Evolutionary conservation across 768 basidiomycete genomes (phyloP).

Genomic region (Russula griseocarnosa): DNA sequence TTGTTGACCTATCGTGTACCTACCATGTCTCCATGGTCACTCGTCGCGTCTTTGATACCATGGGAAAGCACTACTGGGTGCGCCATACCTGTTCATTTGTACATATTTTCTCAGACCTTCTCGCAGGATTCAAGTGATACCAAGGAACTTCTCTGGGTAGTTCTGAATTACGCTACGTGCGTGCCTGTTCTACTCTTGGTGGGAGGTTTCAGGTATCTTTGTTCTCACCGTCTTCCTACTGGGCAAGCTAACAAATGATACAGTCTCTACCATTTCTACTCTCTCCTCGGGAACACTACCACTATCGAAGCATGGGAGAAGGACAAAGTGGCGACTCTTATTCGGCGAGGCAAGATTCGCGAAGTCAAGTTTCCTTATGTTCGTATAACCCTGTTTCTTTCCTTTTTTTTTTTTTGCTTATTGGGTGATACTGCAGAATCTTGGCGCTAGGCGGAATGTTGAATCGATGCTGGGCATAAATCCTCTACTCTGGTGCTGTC

Average conservation of each 20-base stretch:
- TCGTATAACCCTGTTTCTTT: slow-evolving; percentile 43
- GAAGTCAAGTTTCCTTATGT: slow-evolving; percentile 90
- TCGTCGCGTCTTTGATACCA: slow-evolving; percentile 50
- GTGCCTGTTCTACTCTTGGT: slow-evolving; percentile 83
- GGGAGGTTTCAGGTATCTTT: slow-evolving; percentile 77
- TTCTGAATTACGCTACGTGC: slow-evolving; percentile 83
- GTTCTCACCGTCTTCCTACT: not conserved
- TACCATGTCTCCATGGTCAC: slow-evolving; percentile 88
- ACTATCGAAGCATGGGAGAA: slow-evolving; percentile 99
- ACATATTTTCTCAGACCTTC: not conserved
- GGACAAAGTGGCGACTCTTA: slow-evolving; percentile 84
- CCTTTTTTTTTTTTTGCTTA: slow-evolving; percentile 12
- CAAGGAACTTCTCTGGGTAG: slow-evolving; percentile 73
- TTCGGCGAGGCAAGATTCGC: slow-evolving; percentile 78
- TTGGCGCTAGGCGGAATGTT: slow-evolving; percentile 71
- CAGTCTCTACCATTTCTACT: slow-evolving; percentile 85
- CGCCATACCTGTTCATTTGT: slow-evolving; percentile 23
- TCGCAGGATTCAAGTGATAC: slow-evolving; percentile 66
- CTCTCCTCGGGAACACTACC: slow-evolving; percentile 74
- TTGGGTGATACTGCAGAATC: slow-evolving; percentile 50
- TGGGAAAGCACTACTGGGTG: slow-evolving; percentile 52
- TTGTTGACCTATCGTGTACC: slow-evolving; percentile 81
- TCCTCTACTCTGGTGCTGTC: slow-evolving; percentile 82
- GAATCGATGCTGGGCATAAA: slow-evolving; percentile 72
- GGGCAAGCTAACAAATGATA: slow-evolving; percentile 24